Conservation (phyloP, 345 rosid species). For the Hypericum androsaemum region DNA sequence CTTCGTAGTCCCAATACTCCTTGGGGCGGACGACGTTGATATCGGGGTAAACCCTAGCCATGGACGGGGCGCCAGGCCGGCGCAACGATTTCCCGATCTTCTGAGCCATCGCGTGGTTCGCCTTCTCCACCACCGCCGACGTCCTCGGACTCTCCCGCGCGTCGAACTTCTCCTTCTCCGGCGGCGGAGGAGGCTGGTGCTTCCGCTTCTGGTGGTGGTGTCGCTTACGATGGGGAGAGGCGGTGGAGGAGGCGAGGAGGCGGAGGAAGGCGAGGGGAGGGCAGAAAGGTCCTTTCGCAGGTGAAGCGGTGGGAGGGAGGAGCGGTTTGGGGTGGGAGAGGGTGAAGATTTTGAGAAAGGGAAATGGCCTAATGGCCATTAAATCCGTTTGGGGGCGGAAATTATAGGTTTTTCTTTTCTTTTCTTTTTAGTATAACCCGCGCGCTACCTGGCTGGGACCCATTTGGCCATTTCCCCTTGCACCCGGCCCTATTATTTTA, state of each 20-base stretch:
- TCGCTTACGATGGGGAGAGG: conserved; percentile 10
- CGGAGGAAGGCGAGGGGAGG: conserved; percentile 2
- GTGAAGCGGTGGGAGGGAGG: conserved; percentile 8
- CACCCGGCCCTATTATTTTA: too few species aligned
- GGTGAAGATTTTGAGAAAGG: conserved; percentile 26
- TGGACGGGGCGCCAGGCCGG: conserved; percentile 91
- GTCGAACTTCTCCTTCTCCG: too few species aligned
- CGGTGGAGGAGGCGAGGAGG: conserved; percentile 30
- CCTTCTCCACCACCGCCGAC: conserved; percentile 25
- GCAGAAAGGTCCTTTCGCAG: too few species aligned
- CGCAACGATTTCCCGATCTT: conserved; percentile 89
- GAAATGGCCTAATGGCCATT: conserved; percentile 76
- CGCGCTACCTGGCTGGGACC: too few species aligned
- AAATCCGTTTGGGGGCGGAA: conserved; percentile 1
- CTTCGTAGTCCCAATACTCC: conserved; percentile 93
- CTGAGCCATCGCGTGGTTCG: conserved; percentile 95
- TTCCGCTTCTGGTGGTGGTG: conserved; percentile 16
- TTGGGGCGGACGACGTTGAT: conserved; percentile 77
- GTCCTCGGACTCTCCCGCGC: too few species aligned
- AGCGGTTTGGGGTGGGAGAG: conserved; percentile 20
- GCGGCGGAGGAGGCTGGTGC: conserved; percentile 6
- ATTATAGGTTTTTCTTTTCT: background rate
- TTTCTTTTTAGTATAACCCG: too few species aligned
- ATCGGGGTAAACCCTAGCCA: conserved; percentile 90
- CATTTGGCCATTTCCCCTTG: too few species aligned